Base-by-base conservation (phyloP, 495 filamentous ascomycete genomes). In the Pyrenula aspistea region DNA sequence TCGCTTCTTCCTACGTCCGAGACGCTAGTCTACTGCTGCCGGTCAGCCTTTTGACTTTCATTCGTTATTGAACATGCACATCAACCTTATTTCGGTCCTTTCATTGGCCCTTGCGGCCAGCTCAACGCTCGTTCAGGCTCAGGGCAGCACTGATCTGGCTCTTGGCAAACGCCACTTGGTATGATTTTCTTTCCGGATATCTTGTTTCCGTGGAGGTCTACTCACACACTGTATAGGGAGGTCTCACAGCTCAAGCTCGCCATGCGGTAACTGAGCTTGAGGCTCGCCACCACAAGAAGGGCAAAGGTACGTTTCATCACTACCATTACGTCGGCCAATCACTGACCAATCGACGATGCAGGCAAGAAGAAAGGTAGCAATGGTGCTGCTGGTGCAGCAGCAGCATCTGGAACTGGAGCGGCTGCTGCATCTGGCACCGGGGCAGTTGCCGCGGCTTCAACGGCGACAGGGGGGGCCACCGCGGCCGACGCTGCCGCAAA, bases 321-420 rank as follows among this genome's bases (percentile, higher is more conserved):
- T n/a, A n/a, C n/a, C n/a, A n/a, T n/a, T n/a, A n/a, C n/a, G n/a
- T n/a, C n/a, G n/a, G n/a, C n/a, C n/a, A n/a, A n/a, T n/a, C n/a
- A n/a, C n/a, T n/a, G n/a, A n/a, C n/a, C 61, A 21, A 63, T 61
- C 42, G 61, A 60, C 36, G 63, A 65, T 49, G 58, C 59, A 47
- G 65, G 61, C 22, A 55, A 56, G 10, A 60, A 64, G 51, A 64
- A 67, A 31, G 42, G 51, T 15, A 59, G 57, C n/a, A 57, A 51
- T 2, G 60, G 58, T 42, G 59, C 58, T 53, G 25, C 48, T 31
- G 51, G 53, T 36, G 59, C 25, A 25, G 56, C 60, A 57, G 57
- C 57, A 10, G n/a, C 36, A 57, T 22, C 10, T 22, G 4, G 56
- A 57, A 25, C 31, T 42, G 31, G 31, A 42, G 15, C 31, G 4